Evolutionary conservation across 1,284 basidiomycete species (phyloP).

Genomic region (Tremellales sp.): DNA sequence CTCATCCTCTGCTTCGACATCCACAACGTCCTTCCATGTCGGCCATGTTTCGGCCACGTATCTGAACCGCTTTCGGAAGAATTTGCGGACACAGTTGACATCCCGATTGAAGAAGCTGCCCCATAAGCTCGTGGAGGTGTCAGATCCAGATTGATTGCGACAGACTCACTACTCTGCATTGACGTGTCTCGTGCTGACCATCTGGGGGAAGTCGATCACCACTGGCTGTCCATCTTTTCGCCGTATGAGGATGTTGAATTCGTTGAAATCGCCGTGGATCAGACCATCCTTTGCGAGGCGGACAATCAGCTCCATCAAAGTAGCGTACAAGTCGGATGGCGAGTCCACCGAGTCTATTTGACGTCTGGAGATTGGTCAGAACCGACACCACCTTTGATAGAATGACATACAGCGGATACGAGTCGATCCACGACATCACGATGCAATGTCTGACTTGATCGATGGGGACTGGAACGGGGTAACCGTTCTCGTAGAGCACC

Average conservation of each 20-base stretch:
- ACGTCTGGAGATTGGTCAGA: constrained; percentile 57
- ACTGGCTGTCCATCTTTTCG: constrained; percentile 76
- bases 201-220: constrained; percentile 98
- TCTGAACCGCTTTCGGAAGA: constrained; percentile 86
- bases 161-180: constrained; percentile 87
- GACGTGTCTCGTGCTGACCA: constrained; percentile 94
- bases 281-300: constrained; percentile 87
- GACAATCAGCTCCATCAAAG: constrained; percentile 92
- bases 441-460: constrained; percentile 94
- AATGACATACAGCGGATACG: constrained; percentile 76
- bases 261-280: constrained; percentile 99
- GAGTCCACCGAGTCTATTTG: constrained; percentile 79
- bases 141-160: neutral
- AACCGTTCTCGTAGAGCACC: constrained; percentile 87
- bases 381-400: constrained; percentile 1
- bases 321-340: constrained; percentile 84
- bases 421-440: constrained; percentile 93
- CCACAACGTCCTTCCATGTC: constrained; percentile 64
- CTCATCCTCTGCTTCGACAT: constrained; percentile 28
- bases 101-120: constrained; percentile 96
- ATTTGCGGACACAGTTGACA: constrained; percentile 90
- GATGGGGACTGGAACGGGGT: constrained; percentile 89
- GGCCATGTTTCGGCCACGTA: constrained; percentile 90
- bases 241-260: constrained; percentile 95
- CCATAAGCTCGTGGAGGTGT: neutral